phyloP scores from a whole-genome alignment of 495 filamentous ascomycete species.

The Bombardia bombarda region DNA sequence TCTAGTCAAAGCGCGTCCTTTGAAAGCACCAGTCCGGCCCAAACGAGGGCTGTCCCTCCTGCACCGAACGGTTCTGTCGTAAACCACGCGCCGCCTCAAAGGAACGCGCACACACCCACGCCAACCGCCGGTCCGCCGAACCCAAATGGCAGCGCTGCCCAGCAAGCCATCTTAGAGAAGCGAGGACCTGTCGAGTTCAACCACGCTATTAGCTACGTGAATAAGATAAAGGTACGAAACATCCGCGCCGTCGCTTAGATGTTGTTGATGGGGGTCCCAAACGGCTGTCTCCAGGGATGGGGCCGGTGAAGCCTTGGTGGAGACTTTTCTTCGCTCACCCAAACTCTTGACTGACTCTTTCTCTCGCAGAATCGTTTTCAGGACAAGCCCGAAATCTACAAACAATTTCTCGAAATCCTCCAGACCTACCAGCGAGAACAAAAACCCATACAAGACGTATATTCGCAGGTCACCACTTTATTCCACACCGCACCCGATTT shows the following conservation, averaged over 20 bases:
- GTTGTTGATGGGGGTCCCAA: not conserved
- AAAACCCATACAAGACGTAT: constrained; percentile 97
- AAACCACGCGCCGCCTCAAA: constrained; percentile 28
- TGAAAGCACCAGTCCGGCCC: constrained; percentile 54
- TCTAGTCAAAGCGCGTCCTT: constrained; percentile 36
- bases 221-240: constrained; percentile 88
- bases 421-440: constrained; percentile 98
- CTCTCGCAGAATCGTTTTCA: constrained; percentile 79
- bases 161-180: constrained; percentile 64
- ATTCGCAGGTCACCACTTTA: constrained; percentile 90
- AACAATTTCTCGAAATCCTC: constrained; percentile 96
- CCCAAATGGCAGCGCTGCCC: constrained; percentile 33
- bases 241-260: not conserved
- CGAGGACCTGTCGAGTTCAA: constrained; percentile 97
- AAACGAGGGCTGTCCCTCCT: constrained; percentile 75
- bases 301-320: constrained; percentile 8
- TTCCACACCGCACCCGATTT: constrained; percentile 95
- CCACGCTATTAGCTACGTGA: constrained; percentile 98
- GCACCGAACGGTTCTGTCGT: constrained; percentile 50
- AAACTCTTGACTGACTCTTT: constrained; percentile 3
- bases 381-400: constrained; percentile 94
- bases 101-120: constrained; percentile 46
- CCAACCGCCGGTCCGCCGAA: constrained; percentile 31
- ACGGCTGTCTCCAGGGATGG: constrained; percentile 1
- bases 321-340: constrained; percentile 4